Evolutionary conservation across 2,329 filamentous ascomycete species (phyloP), one percentile per base, ranked within the genome.

Genomic region (Cytospora piceicola): DNA sequence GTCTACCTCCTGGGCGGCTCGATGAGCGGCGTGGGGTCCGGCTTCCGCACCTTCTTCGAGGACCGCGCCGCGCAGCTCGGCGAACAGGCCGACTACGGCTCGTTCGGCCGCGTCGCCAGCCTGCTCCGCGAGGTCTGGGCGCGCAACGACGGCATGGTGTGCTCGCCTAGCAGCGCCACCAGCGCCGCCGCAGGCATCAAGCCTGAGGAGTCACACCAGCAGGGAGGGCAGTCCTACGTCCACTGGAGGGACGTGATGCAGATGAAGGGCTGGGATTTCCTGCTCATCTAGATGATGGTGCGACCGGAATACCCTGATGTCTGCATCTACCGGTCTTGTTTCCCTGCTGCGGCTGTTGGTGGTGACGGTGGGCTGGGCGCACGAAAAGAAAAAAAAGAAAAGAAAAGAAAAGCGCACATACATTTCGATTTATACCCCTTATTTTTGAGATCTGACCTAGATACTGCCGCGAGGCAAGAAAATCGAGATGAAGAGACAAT

Each of bases 161-260:
- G 75, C 74, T 75, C 75, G 68, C 72, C 71, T 8, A 73, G 75
- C 60, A 74, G 74, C 55, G 76, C 77, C 24, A 74, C 76, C 24
- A 77, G 77, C 49, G 72, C 74, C 34, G 73, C 72, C 52, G 76
- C 76, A 36, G 77, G 79, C 65, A 68, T 68, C 63, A 68, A 68
- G 63, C 59, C 60, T 2, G 66, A 68, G 76, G 75, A 66, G 68
- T 71, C 69, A 70, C 76, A 70, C 74, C 76, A 72, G 77, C 64
- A 58, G 65, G 66, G 66, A 61, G 58, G 73, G 69, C 70, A 68
- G 64, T 70, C 71, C 65, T 90, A 90, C 80, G 87, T 96, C 78
- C 93, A 94, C 88, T 98, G 94, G 94, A 86, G 94, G 81, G 92
- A 96, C 80, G 87, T 94, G 75, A 97, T 97, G 93, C 88, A 87